Evolutionary conservation across 1,284 basidiomycete species (phyloP).

Genomic region (Ganoderma sinense): DNA sequence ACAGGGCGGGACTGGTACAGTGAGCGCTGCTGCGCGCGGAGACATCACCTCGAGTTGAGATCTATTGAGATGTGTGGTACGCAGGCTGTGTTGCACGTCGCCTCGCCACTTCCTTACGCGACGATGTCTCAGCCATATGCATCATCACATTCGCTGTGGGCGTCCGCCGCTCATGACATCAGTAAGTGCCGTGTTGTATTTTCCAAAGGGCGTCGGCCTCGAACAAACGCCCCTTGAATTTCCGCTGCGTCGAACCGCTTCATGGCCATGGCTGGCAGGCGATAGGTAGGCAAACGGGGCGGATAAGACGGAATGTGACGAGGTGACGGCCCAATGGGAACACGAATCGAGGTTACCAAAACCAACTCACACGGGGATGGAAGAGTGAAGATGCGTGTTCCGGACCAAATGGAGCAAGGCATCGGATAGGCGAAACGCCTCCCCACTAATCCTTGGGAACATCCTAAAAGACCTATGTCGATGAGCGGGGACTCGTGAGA

Average conservation of each 20-base stretch:
- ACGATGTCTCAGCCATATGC: neutral
- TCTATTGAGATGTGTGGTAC: neutral
- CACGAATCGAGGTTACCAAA: neutral
- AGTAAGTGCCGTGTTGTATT: neutral
- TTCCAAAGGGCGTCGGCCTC: neutral
- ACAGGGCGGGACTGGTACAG: neutral
- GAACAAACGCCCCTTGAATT: neutral
- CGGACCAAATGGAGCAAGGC: neutral
- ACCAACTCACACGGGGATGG: neutral
- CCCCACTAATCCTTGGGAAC: neutral
- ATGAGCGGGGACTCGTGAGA: neutral
- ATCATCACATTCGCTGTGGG: neutral
- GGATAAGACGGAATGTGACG: too few relatives aligned
- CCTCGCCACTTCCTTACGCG: neutral
- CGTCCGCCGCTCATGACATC: neutral
- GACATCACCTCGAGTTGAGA: neutral
- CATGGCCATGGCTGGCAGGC: neutral
- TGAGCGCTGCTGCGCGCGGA: neutral
- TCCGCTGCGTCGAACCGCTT: neutral
- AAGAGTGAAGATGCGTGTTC: neutral
- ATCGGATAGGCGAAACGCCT: neutral
- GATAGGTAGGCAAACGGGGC: neutral
- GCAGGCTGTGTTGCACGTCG: neutral
- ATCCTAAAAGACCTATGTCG: neutral
- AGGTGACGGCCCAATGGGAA: neutral